Evolutionary conservation across 2,329 filamentous ascomycete species (phyloP), one percentile per base, ranked within the genome.

Genomic region (Exophiala calicioides): DNA sequence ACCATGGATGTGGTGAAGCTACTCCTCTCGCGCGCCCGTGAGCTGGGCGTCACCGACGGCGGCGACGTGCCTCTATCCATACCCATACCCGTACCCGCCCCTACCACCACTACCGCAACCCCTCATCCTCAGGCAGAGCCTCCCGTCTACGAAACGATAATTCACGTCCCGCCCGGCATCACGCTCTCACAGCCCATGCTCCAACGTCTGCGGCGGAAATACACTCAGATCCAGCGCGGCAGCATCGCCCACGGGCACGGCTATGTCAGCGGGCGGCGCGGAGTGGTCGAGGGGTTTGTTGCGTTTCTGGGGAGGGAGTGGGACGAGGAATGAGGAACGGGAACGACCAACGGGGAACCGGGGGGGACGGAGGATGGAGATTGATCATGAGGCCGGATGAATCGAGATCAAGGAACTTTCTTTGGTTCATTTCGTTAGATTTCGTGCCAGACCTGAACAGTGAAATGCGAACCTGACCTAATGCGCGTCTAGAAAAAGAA

Each of bases 211-310:
- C 57, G 70, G 15, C 62, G 71, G 43, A 71, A 72, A 58, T 74
- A 71, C 66, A 72, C 73, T 30, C 64, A 69, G 48, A 62, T 74
- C 48, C 73, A 74, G 49, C 58, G 71, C 3, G 55, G 53, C 6
- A 48, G 53, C 8, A 58, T 59, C 39, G 57, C 65, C 6, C 65
- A 70, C 58, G 64, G 64, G 18, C 58, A 60, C 23, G 63, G 59
- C 1, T 60, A 63, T 38, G 63, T 66, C 7, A 57, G 58, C 6
- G 51, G 72, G 40, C 55, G 53, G 10, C 40, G 55, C 35, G 65
- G 69, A 50, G 61, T 72, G 10, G 63, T 62, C 1, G 68, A 70
- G 60, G 69, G 69, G 5, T 74, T 74, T 65, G 68, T 73, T 44
- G 60, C 66, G 43, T 74, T 72, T 58, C 56, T 74, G 51, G 72